phyloP scores from a whole-genome alignment of 1,284 basidiomycete species.

The Athelia psychrophila region DNA sequence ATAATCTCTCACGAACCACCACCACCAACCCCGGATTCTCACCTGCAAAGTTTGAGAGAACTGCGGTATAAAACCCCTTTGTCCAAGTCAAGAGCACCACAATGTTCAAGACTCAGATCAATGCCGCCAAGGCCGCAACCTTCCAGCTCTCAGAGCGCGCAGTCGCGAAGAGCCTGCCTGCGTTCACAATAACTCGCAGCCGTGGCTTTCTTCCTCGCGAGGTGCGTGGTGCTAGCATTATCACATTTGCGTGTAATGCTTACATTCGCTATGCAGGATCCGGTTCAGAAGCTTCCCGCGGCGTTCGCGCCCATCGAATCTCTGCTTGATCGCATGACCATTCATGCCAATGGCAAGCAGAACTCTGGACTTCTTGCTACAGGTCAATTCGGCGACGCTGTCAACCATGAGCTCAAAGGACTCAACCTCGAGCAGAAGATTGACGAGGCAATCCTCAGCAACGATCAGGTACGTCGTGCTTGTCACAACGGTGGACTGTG shows the following conservation, averaged over 20 bases:
- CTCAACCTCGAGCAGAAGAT: slow-evolving; percentile 14
- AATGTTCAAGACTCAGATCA: slow-evolving; percentile 1
- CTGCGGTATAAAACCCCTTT: no score
- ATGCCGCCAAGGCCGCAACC: background rate
- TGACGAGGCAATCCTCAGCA: slow-evolving; percentile 16
- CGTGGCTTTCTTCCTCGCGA: slow-evolving; percentile 19
- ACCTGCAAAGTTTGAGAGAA: no score
- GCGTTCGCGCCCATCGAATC: slow-evolving; percentile 20
- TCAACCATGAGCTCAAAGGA: slow-evolving; percentile 16
- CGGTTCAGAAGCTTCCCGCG: slow-evolving; percentile 16
- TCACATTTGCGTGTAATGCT: background rate
- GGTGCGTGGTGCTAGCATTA: background rate
- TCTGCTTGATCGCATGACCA: slow-evolving; percentile 22
- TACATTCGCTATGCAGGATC: slow-evolving; percentile 11
- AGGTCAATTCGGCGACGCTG: slow-evolving; percentile 16
- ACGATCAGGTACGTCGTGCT: background rate
- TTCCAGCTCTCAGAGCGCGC: background rate
- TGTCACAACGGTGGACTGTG: background rate
- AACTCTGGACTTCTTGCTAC: slow-evolving; percentile 16
- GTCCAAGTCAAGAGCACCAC: no score
- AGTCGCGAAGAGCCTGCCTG: slow-evolving; percentile 10
- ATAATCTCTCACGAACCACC: no score
- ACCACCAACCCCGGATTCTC: no score
- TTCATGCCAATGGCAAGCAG: slow-evolving; percentile 16
- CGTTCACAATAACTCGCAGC: slow-evolving; percentile 19